Evolutionary conservation across 148 eudicot genomes (phyloP).

Genomic region (Nepenthes mirabilis): DNA sequence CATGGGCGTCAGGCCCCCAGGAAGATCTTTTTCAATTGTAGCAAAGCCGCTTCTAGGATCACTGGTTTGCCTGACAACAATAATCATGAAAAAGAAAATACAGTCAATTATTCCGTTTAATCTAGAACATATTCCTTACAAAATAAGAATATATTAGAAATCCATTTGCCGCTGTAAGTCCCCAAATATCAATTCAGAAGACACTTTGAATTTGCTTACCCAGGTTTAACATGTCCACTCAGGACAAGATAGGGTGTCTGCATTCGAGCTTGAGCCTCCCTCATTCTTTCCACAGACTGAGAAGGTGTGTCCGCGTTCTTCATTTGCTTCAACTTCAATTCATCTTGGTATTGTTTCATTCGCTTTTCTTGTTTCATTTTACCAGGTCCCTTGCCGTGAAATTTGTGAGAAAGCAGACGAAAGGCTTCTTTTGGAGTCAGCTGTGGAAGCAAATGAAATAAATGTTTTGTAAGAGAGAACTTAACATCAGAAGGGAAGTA

Average conservation of each 20-base stretch:
- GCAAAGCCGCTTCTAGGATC: slow-evolving; percentile 94
- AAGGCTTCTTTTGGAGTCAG: slow-evolving; percentile 94
- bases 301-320: slow-evolving; percentile 85
- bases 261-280: slow-evolving; percentile 69
- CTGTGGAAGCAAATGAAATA: slow-evolving; percentile 30
- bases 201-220: slow-evolving; percentile 34
- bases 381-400: slow-evolving; percentile 98
- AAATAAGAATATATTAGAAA: background rate
- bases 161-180: background rate
- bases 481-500: background rate
- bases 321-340: slow-evolving; percentile 81
- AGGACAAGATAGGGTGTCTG: slow-evolving; percentile 84
- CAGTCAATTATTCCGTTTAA: background rate
- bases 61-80: slow-evolving; percentile 66
- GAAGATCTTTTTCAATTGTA: slow-evolving; percentile 79
- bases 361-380: slow-evolving; percentile 91
- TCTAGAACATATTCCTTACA: background rate
- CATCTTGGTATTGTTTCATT: slow-evolving; percentile 73
- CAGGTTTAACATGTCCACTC: slow-evolving; percentile 87
- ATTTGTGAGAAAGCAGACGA: slow-evolving; percentile 70
- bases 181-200: background rate
- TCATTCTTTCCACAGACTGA: slow-evolving; percentile 84
- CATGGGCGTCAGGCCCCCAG: slow-evolving; percentile 96
- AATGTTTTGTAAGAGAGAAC: background rate
- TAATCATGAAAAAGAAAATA: background rate